A percentile compares a stretch with the other conserved stretches of the same genome.
Evolutionary conservation across 2,329 filamentous ascomycete species (phyloP).

Genomic region (Cercospora sp.): DNA sequence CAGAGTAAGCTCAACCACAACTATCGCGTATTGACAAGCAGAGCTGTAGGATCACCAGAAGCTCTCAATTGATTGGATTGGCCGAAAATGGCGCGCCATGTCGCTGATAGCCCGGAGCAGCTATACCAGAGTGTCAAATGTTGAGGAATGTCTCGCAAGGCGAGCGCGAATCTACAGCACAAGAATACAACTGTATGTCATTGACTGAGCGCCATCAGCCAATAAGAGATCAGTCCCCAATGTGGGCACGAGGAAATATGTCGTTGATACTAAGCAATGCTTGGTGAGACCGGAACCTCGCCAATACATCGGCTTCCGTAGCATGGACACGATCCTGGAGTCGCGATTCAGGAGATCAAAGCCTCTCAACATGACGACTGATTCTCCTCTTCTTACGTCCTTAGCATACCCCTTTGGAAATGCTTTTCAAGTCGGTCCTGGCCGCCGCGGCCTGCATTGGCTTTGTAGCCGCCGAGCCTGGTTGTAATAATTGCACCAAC

Average conservation of each 20-base stretch:
- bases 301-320: not conserved
- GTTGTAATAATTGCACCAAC: constrained; percentile 21
- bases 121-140: not conserved
- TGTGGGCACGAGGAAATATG: not conserved
- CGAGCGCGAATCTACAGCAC: not conserved
- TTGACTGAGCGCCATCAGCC: not conserved
- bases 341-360: not conserved
- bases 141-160: not conserved
- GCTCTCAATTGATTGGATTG: not conserved
- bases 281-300: not conserved
- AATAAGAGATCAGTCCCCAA: too few species aligned
- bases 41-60: not conserved
- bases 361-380: not conserved
- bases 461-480: not conserved
- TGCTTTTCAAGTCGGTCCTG: not conserved
- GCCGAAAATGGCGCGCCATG: not conserved
- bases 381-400: not conserved
- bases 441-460: not conserved
- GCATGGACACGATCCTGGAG: not conserved
- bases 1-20: not conserved
- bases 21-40: not conserved
- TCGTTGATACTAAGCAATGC: not conserved
- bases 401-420: not conserved
- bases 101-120: not conserved
- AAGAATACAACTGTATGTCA: not conserved